Evolutionary conservation across 257 asterid genomes (phyloP), one percentile per base, ranked within the genome.

Genomic region (Euphrasia confusa): DNA sequence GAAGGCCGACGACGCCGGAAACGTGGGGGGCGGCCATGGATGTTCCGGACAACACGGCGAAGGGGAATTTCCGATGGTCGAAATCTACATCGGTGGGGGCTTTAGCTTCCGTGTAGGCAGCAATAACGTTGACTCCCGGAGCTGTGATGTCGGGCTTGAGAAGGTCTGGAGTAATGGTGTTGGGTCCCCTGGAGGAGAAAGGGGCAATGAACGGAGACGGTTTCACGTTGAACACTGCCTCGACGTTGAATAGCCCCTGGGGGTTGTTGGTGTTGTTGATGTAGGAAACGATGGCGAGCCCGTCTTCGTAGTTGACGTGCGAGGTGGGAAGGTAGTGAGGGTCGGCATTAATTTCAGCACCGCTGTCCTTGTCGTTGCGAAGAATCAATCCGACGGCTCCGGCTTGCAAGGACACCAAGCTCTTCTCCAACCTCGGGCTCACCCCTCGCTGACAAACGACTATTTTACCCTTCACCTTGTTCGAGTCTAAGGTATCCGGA

Each of bases 61-160:
- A 87, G 0, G 84, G 69, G 33, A 74, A 40, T 4, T 3, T 74
- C 2, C 81, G 80, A 0, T 35, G 44, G 44, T 87, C 90, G 12
- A 13, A 55, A 1, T 12, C 32, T 1, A 1, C 9, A 0, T 5
- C 74, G 0, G 86, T 55, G 0, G 84, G 78, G 53, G 75, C 66
- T 0, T 1, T 58, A 4, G 21, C 80, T 63, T 71, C 77, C 5
- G 69, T 71, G 61, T 14, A 82, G 0, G 93, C 78, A 1, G 95
- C 93, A 5, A 82, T 78, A 12, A 87, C 72, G 56, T 74, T 64
- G 2, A 87, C 86, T 28, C 95, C 93, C 0, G 95, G 93, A 14
- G 86, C 93, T 1, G 82, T 77, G n/a, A 87, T 54, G 72, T 87
- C 95, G 10, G 95, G 95, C 93, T 90, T 85, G 64, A 90, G 89